Evolutionary conservation across 352 stramenopile species (phyloP).

Genomic region (Phytophthora pseudosyringae): DNA sequence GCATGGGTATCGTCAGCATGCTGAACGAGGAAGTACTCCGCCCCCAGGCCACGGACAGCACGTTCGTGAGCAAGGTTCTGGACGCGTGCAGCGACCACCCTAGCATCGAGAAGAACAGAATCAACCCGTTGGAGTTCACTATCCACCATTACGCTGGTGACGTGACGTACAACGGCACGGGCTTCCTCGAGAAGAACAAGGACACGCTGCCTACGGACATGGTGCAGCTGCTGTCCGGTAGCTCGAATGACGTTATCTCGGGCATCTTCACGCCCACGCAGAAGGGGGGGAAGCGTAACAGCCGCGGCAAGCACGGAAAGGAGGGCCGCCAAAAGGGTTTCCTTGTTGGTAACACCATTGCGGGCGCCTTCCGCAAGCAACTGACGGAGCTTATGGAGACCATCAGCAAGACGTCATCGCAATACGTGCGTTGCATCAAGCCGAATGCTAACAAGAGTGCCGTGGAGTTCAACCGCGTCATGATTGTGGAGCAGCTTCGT

Average conservation of each 20-base stretch:
- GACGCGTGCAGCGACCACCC: constrained; percentile 80
- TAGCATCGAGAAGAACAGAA: constrained; percentile 86
- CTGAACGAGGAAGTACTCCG: constrained; percentile 96
- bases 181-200: constrained; percentile 89
- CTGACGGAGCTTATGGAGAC: constrained; percentile 87
- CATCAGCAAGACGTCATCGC: constrained; percentile 87
- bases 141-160: constrained; percentile 87
- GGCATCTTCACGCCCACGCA: constrained; percentile 66
- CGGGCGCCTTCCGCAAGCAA: constrained; percentile 87
- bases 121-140: constrained; percentile 84
- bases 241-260: constrained; percentile 63
- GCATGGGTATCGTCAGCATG: constrained; percentile 90
- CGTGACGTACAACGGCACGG: constrained; percentile 79
- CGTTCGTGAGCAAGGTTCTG: constrained; percentile 86
- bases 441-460: constrained; percentile 90
- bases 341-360: constrained; percentile 83
- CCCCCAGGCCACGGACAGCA: constrained; percentile 81
- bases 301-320: constrained; percentile 52
- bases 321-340: constrained; percentile 75
- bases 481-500: constrained; percentile 91
- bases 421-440: constrained; percentile 93
- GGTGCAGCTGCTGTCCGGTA: constrained; percentile 75
- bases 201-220: constrained; percentile 84
- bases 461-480: constrained; percentile 81
- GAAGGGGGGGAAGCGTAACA: constrained; percentile 39